A percentile compares a stretch with the other conserved stretches of the same genome.
These are phyloP conservation scores for Lactarius hengduanensis DNA, from an alignment of 768 basidiomycete species.

Conservation along the genomic window DNA sequence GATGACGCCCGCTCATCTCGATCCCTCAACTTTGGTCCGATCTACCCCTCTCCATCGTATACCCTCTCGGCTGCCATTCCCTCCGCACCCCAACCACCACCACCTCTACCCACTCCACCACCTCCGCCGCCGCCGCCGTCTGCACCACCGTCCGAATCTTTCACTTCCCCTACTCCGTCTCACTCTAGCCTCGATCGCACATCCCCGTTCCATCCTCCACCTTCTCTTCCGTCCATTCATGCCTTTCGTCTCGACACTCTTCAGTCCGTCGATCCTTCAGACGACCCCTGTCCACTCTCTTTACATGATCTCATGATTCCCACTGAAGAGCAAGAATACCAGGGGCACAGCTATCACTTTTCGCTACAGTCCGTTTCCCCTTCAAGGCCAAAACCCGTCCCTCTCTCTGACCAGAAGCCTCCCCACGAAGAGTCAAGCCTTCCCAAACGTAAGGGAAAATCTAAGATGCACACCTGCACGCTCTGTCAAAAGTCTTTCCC, in stretches of 20 bases:
- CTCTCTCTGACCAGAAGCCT: constrained; percentile 11
- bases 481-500: constrained; percentile 42
- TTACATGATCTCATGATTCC: constrained; percentile 26
- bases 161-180: constrained; percentile 18
- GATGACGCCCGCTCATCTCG: constrained; percentile 22
- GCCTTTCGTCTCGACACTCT: constrained; percentile 25
- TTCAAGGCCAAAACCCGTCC: constrained; percentile 9
- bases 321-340: constrained; percentile 26
- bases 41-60: constrained; percentile 24
- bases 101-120: not conserved
- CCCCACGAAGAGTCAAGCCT: constrained; percentile 7
- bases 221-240: constrained; percentile 22
- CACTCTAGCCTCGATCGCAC: constrained; percentile 18
- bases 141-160: constrained; percentile 8
- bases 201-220: not conserved
- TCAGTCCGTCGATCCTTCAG: constrained; percentile 25
- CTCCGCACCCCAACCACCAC: constrained; percentile 1
- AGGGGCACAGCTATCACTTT: constrained; percentile 27
- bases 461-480: constrained; percentile 43
- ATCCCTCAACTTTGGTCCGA: constrained; percentile 19
- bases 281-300: constrained; percentile 30
- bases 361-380: constrained; percentile 17
- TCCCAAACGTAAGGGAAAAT: constrained; percentile 33
- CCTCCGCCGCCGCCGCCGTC: not conserved
- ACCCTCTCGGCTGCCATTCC: constrained; percentile 24